Conservation (phyloP, 495 filamentous ascomycete genomes). For the Talaromyces wortmannii region DNA sequence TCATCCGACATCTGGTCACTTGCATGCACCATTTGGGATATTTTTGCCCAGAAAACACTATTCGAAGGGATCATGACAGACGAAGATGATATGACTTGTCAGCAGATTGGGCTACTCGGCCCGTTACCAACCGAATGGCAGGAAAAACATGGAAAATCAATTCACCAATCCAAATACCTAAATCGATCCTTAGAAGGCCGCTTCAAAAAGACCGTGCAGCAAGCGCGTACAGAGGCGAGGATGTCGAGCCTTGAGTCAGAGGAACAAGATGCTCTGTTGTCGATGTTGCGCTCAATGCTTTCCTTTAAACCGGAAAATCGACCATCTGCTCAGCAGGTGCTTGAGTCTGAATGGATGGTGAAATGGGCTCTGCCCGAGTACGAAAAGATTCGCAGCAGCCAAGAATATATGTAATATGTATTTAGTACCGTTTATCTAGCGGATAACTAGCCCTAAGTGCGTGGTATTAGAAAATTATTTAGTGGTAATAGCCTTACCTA, state of each 20-base stretch:
- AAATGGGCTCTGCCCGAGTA: conserved; percentile 33
- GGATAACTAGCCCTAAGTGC: too few species aligned
- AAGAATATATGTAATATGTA: too few species aligned
- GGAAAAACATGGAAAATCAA: conserved; percentile 7
- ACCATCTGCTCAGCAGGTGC: conserved; percentile 21
- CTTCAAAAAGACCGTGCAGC: conserved; percentile 20
- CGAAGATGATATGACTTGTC: conserved; percentile 24
- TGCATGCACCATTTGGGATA: conserved; percentile 23
- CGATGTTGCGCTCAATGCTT: conserved; percentile 31
- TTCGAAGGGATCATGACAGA: conserved; percentile 18
- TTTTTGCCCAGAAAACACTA: conserved; percentile 14
- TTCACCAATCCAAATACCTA: conserved; percentile 1
- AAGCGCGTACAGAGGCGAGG: conserved; percentile 8
- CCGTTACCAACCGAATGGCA: conserved; percentile 22
- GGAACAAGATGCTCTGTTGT: conserved; percentile 25
- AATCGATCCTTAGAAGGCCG: conserved; percentile 19
- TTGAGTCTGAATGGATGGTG: conserved; percentile 29
- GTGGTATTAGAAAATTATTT: too few species aligned
- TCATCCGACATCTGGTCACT: conserved; percentile 31
- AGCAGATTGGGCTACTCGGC: conserved; percentile 31
- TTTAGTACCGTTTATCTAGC: too few species aligned
- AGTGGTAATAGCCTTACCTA: too few species aligned
- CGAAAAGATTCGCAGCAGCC: not conserved
- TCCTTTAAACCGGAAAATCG: conserved; percentile 28
- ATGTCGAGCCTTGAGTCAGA: conserved; percentile 13